These are phyloP conservation scores for Coffea eugenioides DNA, from an alignment of 257 asterid genomes.

Conservation along the genomic window DNA sequence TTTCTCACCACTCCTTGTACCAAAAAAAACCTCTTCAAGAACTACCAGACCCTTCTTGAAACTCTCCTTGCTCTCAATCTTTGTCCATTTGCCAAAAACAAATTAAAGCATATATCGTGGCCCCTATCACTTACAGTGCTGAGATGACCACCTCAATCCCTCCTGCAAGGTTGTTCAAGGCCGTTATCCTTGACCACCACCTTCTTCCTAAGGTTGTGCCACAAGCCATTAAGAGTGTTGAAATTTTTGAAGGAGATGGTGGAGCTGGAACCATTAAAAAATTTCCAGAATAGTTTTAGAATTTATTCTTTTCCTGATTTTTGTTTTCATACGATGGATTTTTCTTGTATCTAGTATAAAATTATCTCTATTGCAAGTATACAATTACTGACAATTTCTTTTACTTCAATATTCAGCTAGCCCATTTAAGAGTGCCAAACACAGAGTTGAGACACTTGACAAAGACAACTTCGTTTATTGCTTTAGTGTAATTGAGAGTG, in stretches of 20 bases:
- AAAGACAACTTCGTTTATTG: conserved; percentile 14
- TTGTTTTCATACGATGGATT: too few relatives aligned
- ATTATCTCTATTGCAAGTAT: too few relatives aligned
- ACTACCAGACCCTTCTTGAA: too few relatives aligned
- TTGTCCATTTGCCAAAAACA: too few relatives aligned
- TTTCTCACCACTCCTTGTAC: too few relatives aligned
- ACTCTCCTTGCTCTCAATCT: too few relatives aligned
- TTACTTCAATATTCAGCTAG: neutral
- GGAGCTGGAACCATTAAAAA: conserved; percentile 14
- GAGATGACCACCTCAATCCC: conserved; percentile 8
- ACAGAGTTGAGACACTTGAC: conserved; percentile 14
- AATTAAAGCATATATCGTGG: neutral
- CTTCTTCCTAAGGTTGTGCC: conserved; percentile 19
- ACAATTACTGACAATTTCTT: too few relatives aligned
- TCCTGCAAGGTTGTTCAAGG: conserved; percentile 12
- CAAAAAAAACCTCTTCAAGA: too few relatives aligned
- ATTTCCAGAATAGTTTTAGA: too few relatives aligned
- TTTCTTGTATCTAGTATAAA: too few relatives aligned
- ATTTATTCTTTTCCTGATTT: too few relatives aligned
- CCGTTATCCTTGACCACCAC: conserved; percentile 3
- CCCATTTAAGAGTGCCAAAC: conserved; percentile 15
- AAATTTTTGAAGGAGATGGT: conserved; percentile 25
- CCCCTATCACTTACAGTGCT: neutral
- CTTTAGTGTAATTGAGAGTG: conserved; percentile 21
- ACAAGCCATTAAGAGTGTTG: conserved; percentile 18